Conservation (phyloP, 2,329 filamentous ascomycete genomes). For the Cercospora citrullina region DNA sequence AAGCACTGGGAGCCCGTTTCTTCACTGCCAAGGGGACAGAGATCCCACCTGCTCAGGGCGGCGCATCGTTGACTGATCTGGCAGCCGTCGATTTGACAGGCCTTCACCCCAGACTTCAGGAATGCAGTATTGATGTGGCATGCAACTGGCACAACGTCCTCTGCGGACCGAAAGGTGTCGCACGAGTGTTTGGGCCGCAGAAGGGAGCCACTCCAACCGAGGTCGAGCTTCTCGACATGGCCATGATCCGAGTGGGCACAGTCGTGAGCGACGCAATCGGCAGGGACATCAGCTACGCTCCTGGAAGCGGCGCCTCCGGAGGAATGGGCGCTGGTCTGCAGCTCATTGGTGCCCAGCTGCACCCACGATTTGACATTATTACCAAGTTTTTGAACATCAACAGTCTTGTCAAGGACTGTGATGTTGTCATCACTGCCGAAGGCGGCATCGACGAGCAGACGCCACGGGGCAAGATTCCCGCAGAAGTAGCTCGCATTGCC, state of each 20-base stretch:
- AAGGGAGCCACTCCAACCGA: constrained; percentile 52
- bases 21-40: constrained; percentile 42
- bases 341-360: constrained; percentile 49
- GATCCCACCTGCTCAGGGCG: constrained; percentile 46
- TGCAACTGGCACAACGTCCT: constrained; percentile 56
- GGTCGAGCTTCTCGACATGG: constrained; percentile 45
- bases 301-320: constrained; percentile 55
- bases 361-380: constrained; percentile 53
- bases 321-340: constrained; percentile 55
- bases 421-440: constrained; percentile 56
- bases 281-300: constrained; percentile 42
- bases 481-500: constrained; percentile 53
- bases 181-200: constrained; percentile 54
- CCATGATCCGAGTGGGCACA: constrained; percentile 47
- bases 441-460: constrained; percentile 56
- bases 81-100: constrained; percentile 43
- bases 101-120: constrained; percentile 43
- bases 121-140: constrained; percentile 50
- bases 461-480: constrained; percentile 55
- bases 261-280: constrained; percentile 41
- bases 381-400: constrained; percentile 54
- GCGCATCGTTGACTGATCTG: constrained; percentile 44
- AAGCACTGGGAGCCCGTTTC: constrained; percentile 53
- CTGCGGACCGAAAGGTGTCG: constrained; percentile 52
- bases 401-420: constrained; percentile 49